Evolutionary conservation across 495 filamentous ascomycete genomes (phyloP).

Genomic region (Penicillium nucicola): DNA sequence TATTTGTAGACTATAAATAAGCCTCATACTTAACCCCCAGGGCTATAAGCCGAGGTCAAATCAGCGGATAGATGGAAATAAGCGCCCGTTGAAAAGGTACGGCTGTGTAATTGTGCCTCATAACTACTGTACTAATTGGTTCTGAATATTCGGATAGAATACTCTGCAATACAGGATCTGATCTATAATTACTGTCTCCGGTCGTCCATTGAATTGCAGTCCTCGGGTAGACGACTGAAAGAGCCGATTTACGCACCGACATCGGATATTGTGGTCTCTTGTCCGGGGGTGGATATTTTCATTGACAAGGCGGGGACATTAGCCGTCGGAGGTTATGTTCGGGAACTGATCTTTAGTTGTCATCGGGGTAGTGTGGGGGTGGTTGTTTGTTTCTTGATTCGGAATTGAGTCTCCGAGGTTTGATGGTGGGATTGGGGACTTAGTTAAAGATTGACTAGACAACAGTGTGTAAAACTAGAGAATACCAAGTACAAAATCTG

Average conservation of each 20-base stretch:
- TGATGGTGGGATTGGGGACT: neutral
- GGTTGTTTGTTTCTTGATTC: neutral
- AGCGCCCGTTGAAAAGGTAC: neutral
- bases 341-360: no score
- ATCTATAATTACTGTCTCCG: no score
- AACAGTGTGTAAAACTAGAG: no score
- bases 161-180: no score
- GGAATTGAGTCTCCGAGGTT: neutral
- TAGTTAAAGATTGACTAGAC: neutral
- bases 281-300: neutral
- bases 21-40: neutral
- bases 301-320: neutral
- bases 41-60: neutral
- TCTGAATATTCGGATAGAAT: no score
- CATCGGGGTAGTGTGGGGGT: no score
- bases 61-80: no score
- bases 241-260: conserved; percentile 19
- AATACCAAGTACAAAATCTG: no score
- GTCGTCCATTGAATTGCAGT: neutral
- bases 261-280: conserved; percentile 13
- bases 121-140: no score
- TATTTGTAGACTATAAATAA: no score
- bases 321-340: neutral
- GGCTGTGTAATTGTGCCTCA: no score
- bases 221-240: conserved; percentile 1